Conservation (phyloP, 176 grass and related monocot genomes). For the Aegilops longissima region DNA sequence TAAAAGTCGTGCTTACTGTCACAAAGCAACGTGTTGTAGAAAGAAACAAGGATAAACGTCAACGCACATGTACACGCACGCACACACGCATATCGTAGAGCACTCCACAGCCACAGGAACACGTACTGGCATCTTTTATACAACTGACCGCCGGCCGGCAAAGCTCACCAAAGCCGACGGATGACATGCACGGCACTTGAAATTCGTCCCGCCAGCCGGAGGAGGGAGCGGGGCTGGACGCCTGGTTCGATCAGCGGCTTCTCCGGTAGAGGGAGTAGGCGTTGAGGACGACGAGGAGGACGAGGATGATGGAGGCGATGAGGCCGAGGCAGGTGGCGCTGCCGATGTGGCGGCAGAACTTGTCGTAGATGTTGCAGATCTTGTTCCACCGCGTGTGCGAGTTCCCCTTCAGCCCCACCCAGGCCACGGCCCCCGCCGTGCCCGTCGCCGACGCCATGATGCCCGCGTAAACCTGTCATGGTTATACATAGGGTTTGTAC, state of each 20-base stretch:
- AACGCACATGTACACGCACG: too few relatives aligned
- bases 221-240: not conserved
- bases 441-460: slow-evolving; percentile 82
- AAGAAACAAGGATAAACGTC: too few relatives aligned
- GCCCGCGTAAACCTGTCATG: slow-evolving; percentile 53
- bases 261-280: slow-evolving; percentile 55
- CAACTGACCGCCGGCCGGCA: too few relatives aligned
- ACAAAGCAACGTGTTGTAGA: too few relatives aligned
- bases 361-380: slow-evolving; percentile 58
- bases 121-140: too few relatives aligned
- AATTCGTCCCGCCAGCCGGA: not conserved
- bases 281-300: slow-evolving; percentile 51
- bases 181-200: too few relatives aligned
- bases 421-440: slow-evolving; percentile 50
- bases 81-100: too few relatives aligned
- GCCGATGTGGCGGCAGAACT: slow-evolving; percentile 64
- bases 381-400: slow-evolving; percentile 59
- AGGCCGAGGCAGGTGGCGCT: slow-evolving; percentile 34
- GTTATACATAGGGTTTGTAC: not conserved
- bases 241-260: slow-evolving; percentile 24
- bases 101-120: too few relatives aligned
- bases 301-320: slow-evolving; percentile 48
- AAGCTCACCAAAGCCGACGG: too few relatives aligned
- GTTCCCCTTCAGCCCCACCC: slow-evolving; percentile 72
- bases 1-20: too few relatives aligned